Conservation (phyloP, 202 grass and related monocot species). For the Dendrocalamus latiflorus region DNA sequence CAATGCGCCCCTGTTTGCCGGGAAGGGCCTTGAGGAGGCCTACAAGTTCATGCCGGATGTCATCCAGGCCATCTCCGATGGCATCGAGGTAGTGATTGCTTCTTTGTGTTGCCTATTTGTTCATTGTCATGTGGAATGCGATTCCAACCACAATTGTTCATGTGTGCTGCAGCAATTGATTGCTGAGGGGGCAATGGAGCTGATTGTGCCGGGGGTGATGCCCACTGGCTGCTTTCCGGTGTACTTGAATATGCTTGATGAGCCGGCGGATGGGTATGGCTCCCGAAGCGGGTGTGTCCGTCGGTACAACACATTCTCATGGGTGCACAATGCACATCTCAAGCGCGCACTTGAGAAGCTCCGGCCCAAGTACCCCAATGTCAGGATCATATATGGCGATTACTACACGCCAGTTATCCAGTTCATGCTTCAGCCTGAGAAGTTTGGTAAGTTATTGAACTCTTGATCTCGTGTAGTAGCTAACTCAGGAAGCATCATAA, state of each 20-base stretch:
- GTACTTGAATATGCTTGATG: slow-evolving; percentile 65
- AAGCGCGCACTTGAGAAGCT: slow-evolving; percentile 62
- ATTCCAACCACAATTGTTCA: not conserved
- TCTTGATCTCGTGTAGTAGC: not conserved
- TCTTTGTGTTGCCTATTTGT: not conserved
- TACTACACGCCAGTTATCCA: slow-evolving; percentile 84
- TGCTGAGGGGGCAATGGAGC: slow-evolving; percentile 63
- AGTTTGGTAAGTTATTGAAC: slow-evolving; percentile 61
- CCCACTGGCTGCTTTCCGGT: slow-evolving; percentile 88
- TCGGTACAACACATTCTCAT: slow-evolving; percentile 62
- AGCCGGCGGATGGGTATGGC: slow-evolving; percentile 50
- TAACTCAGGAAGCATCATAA: not conserved
- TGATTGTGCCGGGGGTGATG: slow-evolving; percentile 81
- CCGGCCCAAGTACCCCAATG: slow-evolving; percentile 60
- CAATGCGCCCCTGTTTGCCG: slow-evolving; percentile 64
- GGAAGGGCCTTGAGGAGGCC: slow-evolving; percentile 43
- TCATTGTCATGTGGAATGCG: not conserved
- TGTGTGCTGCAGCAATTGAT: slow-evolving; percentile 59
- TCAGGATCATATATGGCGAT: slow-evolving; percentile 70
- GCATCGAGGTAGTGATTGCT: slow-evolving; percentile 53
- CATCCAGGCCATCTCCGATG: slow-evolving; percentile 62
- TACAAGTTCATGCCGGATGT: slow-evolving; percentile 72
- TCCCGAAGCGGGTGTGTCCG: slow-evolving; percentile 63
- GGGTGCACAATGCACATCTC: slow-evolving; percentile 76
- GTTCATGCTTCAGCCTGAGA: slow-evolving; percentile 74